These are phyloP conservation scores for Neonectria magnoliae DNA, from an alignment of 2,329 filamentous ascomycete genomes.

Conservation along the genomic window DNA sequence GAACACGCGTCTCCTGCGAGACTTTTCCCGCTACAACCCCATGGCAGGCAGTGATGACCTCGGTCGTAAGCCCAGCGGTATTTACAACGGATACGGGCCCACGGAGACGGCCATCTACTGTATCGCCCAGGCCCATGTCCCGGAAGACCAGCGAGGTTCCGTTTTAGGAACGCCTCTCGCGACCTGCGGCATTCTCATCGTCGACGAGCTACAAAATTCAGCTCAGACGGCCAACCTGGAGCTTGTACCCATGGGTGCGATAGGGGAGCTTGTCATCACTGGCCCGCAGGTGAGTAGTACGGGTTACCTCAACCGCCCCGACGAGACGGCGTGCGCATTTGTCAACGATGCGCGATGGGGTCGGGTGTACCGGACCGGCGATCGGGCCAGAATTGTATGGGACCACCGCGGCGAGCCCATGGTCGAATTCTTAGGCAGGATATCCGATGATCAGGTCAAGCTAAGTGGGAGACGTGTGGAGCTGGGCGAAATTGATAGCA, in stretches of 20 bases:
- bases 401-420: constrained; percentile 70
- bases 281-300: constrained; percentile 73
- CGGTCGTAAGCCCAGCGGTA: constrained; percentile 39
- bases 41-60: background rate
- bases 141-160: constrained; percentile 42
- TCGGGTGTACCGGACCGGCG: background rate
- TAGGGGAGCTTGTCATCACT: constrained; percentile 83
- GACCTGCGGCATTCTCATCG: constrained; percentile 47
- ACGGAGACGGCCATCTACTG: constrained; percentile 42
- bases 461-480: constrained; percentile 79
- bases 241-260: constrained; percentile 71
- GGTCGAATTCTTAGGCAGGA: constrained; percentile 67
- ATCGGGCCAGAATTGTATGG: constrained; percentile 35
- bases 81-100: constrained; percentile 43
- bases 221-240: constrained; percentile 29
- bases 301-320: constrained; percentile 73
- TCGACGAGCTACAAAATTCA: constrained; percentile 39
- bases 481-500: constrained; percentile 73
- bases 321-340: constrained; percentile 64
- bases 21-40: background rate
- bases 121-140: constrained; percentile 33
- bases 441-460: constrained; percentile 77
- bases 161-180: constrained; percentile 49
- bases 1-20: background rate
- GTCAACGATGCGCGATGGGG: background rate